Percentiles rank a stretch among this genome's conserved stretches.
Evolutionary conservation across 1,139 yeast species (phyloP).

Genomic region (Diutina catenulata): DNA sequence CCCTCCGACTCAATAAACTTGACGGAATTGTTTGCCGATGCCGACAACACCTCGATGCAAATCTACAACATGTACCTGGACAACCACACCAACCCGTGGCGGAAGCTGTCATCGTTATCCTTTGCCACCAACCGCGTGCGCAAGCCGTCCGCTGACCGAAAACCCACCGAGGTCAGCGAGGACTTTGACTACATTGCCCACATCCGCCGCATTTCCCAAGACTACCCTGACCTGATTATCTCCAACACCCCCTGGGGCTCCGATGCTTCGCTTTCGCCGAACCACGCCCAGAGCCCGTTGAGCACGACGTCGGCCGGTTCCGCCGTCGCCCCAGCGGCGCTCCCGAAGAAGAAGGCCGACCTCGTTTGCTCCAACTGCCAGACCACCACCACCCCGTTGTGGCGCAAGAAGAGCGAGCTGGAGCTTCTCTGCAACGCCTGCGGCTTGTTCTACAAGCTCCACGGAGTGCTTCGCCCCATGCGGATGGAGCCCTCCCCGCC

Average conservation of each 20-base stretch:
- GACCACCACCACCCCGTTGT: slow-evolving; percentile 34
- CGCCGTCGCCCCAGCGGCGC: slow-evolving; percentile 6
- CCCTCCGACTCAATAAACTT: background rate
- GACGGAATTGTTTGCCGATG: slow-evolving; percentile 3
- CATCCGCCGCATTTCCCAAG: slow-evolving; percentile 31
- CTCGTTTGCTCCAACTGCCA: slow-evolving; percentile 35
- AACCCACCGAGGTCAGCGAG: slow-evolving; percentile 11
- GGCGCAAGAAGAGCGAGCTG: slow-evolving; percentile 35
- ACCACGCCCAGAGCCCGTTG: background rate
- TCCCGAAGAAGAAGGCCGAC: slow-evolving; percentile 10
- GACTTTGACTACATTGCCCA: slow-evolving; percentile 40
- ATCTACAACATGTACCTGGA: slow-evolving; percentile 4
- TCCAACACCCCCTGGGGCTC: background rate
- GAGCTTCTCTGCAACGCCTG: slow-evolving; percentile 37
- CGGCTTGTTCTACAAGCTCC: slow-evolving; percentile 13
- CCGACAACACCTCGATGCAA: slow-evolving; percentile 5
- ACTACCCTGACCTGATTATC: slow-evolving; percentile 7
- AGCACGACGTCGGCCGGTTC: background rate
- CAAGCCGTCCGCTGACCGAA: background rate
- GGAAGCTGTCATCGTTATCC: background rate
- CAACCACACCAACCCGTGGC: background rate
- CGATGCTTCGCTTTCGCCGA: background rate
- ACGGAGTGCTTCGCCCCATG: slow-evolving; percentile 24
- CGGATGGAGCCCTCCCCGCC: no score
- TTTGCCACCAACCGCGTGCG: background rate